Percentiles rank a stretch among this genome's conserved stretches.
Evolutionary conservation across 2,329 filamentous ascomycete species (phyloP).

Genomic region (Ophiocordyceps australis): DNA sequence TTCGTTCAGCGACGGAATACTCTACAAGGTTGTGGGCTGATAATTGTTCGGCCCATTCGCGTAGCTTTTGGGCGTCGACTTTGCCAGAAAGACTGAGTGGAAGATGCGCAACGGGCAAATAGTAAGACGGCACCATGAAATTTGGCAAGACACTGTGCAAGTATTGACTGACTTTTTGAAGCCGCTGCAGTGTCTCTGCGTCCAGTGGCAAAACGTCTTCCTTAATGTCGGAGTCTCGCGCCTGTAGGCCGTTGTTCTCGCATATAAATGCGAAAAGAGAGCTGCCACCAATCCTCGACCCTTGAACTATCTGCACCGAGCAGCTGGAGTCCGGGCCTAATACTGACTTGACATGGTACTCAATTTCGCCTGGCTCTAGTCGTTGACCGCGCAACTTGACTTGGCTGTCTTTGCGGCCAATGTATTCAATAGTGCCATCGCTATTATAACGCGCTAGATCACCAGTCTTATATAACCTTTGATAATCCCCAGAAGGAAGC

Average conservation of each 20-base stretch:
- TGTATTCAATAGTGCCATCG: neutral
- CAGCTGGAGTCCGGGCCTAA: no score
- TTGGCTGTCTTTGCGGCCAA: neutral
- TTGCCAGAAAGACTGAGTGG: slow-evolving; percentile 4
- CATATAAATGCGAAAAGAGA: slow-evolving; percentile 2
- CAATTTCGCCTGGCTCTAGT: slow-evolving; percentile 1
- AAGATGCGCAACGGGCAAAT: slow-evolving; percentile 2
- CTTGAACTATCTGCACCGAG: no score
- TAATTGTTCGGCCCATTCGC: neutral
- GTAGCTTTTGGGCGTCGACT: slow-evolving; percentile 1
- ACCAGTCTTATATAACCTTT: slow-evolving; percentile 1
- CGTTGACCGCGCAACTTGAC: slow-evolving; percentile 1
- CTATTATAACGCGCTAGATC: neutral
- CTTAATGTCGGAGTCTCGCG: neutral
- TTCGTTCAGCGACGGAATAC: slow-evolving; percentile 1
- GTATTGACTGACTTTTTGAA: neutral
- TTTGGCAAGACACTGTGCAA: slow-evolving; percentile 1
- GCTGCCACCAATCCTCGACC: slow-evolving; percentile 1
- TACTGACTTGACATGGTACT: slow-evolving; percentile 1
- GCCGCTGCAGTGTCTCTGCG: neutral
- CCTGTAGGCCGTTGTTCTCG: slow-evolving; percentile 1
- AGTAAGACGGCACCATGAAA: slow-evolving; percentile 4
- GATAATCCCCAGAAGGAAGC: slow-evolving; percentile 9
- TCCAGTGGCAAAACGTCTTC: neutral
- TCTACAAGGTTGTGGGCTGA: neutral